Evolutionary conservation across 176 grass and related monocot genomes (phyloP).

Genomic region (Oryza punctata): DNA sequence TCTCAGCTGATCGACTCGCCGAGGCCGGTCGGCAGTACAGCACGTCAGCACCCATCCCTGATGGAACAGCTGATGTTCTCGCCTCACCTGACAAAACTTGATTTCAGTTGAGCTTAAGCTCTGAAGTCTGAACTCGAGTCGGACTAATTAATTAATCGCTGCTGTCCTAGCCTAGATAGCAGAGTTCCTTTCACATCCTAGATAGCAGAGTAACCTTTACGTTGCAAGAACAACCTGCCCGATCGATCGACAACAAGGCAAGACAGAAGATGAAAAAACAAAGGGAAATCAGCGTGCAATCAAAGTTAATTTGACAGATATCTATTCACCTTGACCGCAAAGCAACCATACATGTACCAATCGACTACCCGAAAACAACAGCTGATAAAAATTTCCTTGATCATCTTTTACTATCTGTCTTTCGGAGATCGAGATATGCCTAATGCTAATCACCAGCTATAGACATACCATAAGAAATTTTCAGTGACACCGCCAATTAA

Average conservation of each 20-base stretch:
- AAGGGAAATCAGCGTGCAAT: neutral
- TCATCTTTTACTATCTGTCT: too few species aligned
- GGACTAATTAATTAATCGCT: neutral
- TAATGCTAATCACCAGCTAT: too few species aligned
- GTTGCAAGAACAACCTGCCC: neutral
- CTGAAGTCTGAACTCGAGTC: neutral
- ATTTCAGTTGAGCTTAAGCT: neutral
- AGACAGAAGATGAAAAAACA: neutral
- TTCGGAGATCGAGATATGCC: too few species aligned
- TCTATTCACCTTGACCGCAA: too few species aligned
- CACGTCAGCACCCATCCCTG: neutral
- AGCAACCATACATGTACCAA: neutral
- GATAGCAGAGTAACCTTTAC: neutral
- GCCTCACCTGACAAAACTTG: neutral
- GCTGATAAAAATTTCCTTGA: neutral
- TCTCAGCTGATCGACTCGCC: neutral
- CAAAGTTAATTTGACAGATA: neutral
- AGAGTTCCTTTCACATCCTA: neutral
- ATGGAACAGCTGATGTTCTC: neutral
- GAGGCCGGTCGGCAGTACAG: neutral
- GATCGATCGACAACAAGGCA: neutral
- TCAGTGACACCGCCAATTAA: too few species aligned
- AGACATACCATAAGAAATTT: too few species aligned
- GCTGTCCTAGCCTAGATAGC: too few species aligned
- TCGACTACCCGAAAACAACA: neutral